Base-by-base conservation (phyloP, 78 protist genomes). In the Chrysochromulina parva region DNA sequence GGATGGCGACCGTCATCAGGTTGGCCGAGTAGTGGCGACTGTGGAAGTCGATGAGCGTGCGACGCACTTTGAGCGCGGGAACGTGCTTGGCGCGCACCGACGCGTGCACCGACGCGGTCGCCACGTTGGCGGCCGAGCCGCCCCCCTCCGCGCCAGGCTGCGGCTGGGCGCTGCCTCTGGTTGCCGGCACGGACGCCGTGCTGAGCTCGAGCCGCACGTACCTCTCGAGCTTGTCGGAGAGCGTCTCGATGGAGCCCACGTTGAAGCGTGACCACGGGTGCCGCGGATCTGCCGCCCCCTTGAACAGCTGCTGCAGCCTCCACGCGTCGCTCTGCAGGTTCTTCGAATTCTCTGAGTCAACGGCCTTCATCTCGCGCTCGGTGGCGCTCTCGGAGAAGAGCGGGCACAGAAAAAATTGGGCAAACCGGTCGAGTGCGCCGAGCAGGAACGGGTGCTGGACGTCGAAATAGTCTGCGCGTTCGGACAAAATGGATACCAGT, bases 401-500 rank as follows among this genome's bases (percentile, higher is more conserved):
- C 22, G 88, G 88, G 38, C 38, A 2, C 14, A 28, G 0, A 53
- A 82, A 82, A 53, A 82, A 82, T 10, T 53, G 88, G 13, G 88
- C 47, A 24, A 82, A 82, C 22, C 66, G 38, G 88, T 82, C 88
- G 57, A 78, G 86, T 0, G 86, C 86, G 24, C 47, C 62, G 24
- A 48, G 50, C 14, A 53, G 62, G 38, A 3, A 13, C 22, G 48
- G 13, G 60, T 28, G 86, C 78, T 24, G 65, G 57, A 93, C 91
- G 73, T 90, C 53, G 93, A 80, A 67, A 50, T 74, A 90, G 84
- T 38, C 38, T 38, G 38, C 38, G 38, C 38, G 38, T 38, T 38
- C 38, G 38, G 38, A 38, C 38, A 38, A 38, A 38, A 38, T 38
- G 38, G 38, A 38, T 38, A 38, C 38, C 38, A 38, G 38, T 38